phyloP scores from a whole-genome alignment of 495 filamentous ascomycete genomes.

The Podospora comata region DNA sequence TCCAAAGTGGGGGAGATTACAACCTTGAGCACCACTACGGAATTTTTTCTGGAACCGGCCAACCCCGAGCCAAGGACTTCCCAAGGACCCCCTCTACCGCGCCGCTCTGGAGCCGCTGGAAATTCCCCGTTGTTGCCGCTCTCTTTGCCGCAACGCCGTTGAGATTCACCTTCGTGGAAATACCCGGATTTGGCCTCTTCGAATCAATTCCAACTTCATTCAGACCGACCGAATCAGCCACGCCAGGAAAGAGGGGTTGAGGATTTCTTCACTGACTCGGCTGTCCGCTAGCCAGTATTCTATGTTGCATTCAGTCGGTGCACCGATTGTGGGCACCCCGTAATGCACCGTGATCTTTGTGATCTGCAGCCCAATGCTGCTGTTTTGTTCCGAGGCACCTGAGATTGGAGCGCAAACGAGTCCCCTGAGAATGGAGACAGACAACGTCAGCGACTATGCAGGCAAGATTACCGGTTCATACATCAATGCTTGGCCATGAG shows the following conservation, averaged over 20 bases:
- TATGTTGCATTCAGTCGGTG: slow-evolving; percentile 15
- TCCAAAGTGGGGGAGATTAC: slow-evolving; percentile 37
- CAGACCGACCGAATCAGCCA: not conserved
- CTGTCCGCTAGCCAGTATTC: not conserved
- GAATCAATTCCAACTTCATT: not conserved
- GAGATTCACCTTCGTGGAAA: not conserved
- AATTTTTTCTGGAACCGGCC: slow-evolving; percentile 27
- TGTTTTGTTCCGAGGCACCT: not conserved
- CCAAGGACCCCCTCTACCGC: not conserved
- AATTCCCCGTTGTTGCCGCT: not conserved
- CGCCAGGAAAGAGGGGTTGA: not conserved
- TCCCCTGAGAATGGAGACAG: not conserved
- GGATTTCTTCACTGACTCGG: not conserved
- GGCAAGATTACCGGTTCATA: not conserved
- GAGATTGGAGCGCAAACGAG: not conserved
- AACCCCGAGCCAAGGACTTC: slow-evolving; percentile 11
- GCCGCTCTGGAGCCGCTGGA: not conserved
- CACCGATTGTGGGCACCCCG: not conserved
- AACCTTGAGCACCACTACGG: slow-evolving; percentile 17
- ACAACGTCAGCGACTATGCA: not conserved
- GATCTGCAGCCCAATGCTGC: not conserved
- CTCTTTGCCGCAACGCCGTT: slow-evolving; percentile 5
- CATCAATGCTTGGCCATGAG: not conserved
- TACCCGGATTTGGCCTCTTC: no score
- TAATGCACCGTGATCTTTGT: not conserved